Percentiles rank a stretch among this genome's conserved stretches.
Conservation (phyloP, 257 asterid genomes). For the Solanum commersonii region DNA sequence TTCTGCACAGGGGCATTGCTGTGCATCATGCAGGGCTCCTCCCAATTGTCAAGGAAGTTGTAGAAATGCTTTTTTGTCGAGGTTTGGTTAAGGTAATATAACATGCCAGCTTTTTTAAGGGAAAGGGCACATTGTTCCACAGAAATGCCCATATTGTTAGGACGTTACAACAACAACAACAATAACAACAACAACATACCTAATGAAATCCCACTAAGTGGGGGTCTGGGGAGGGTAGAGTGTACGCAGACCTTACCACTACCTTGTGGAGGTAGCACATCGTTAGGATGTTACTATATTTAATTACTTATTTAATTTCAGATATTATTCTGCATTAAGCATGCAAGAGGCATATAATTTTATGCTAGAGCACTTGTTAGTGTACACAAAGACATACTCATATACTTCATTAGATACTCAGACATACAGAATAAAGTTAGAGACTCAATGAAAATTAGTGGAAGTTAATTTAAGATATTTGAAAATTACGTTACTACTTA, state of each 20-base stretch:
- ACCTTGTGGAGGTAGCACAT: neutral
- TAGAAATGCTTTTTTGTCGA: constrained; percentile 99
- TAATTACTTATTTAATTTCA: neutral
- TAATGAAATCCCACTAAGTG: neutral
- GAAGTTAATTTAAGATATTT: neutral
- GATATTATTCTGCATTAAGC: neutral
- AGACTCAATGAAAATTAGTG: neutral
- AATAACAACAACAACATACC: neutral
- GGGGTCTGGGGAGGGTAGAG: neutral
- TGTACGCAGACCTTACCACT: neutral
- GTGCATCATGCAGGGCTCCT: constrained; percentile 98
- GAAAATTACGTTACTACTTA: neutral
- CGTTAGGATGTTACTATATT: neutral
- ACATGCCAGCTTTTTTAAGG: neutral
- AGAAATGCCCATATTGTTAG: neutral
- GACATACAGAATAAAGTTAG: neutral
- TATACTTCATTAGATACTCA: neutral
- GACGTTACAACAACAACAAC: neutral
- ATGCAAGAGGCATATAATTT: neutral
- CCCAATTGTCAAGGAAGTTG: constrained; percentile 98
- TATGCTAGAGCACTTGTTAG: neutral
- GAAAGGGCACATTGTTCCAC: neutral
- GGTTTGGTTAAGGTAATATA: constrained; percentile 81
- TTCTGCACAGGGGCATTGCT: constrained; percentile 88
- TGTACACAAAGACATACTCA: neutral